Conservation (phyloP, 177 flowering plant genomes). For the Telopea speciosissima region DNA sequence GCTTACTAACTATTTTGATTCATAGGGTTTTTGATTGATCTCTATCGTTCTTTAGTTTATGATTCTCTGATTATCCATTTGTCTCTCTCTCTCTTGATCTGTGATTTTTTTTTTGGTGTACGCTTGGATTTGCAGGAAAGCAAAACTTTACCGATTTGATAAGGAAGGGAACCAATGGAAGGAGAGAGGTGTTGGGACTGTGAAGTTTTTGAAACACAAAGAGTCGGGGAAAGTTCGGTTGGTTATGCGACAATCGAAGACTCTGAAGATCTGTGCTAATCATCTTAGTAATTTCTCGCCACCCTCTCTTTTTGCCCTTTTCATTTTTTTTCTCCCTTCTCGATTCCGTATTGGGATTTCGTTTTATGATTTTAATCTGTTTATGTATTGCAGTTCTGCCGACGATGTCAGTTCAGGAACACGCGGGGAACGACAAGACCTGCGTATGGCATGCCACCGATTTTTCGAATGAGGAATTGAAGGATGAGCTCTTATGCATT, state of each 20-base stretch:
- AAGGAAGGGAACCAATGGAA: constrained; percentile 27
- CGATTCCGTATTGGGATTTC: background rate
- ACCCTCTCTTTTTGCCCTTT: background rate
- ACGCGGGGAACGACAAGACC: constrained; percentile 67
- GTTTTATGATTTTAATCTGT: background rate
- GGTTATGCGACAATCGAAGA: constrained; percentile 34
- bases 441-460: constrained; percentile 75
- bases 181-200: constrained; percentile 29
- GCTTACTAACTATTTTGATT: background rate
- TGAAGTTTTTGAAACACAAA: constrained; percentile 33
- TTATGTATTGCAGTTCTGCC: constrained; percentile 36
- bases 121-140: constrained; percentile 12
- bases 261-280: constrained; percentile 41
- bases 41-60: background rate
- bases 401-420: constrained; percentile 59
- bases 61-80: constrained; percentile 1
- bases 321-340: background rate
- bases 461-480: constrained; percentile 68
- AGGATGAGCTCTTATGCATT: constrained; percentile 65
- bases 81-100: background rate
- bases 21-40: background rate
- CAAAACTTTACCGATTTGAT: constrained; percentile 34
- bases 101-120: background rate
- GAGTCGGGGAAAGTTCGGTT: constrained; percentile 33
- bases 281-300: constrained; percentile 19